A percentile compares a stretch with the other conserved stretches of the same genome.
Conservation (phyloP, 2,329 filamentous ascomycete species). For the Parafenestella ontariensis region DNA sequence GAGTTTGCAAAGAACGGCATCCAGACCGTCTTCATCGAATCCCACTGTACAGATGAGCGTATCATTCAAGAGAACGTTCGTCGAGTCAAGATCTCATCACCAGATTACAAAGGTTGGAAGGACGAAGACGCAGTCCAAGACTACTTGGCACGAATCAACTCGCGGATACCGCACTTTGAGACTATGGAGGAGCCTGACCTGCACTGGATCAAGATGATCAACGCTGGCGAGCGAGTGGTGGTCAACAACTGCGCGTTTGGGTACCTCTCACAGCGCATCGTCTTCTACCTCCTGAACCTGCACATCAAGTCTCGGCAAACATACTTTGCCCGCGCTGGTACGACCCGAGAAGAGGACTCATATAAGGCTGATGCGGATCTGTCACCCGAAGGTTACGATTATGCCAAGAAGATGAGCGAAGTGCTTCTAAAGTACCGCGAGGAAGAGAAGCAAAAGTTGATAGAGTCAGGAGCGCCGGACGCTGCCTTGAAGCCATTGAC, state of each 20-base stretch:
- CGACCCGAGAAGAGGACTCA: conserved; percentile 84
- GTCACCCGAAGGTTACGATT: conserved; percentile 79
- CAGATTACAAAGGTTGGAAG: conserved; percentile 93
- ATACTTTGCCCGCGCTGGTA: conserved; percentile 88
- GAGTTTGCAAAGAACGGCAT: conserved; percentile 99
- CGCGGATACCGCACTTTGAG: conserved; percentile 94
- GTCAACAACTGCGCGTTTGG: conserved; percentile 98
- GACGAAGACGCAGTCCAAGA: conserved; percentile 90
- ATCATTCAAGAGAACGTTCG: conserved; percentile 97
- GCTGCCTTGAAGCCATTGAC: conserved; percentile 79
- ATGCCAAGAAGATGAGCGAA: conserved; percentile 74
- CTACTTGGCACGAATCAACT: conserved; percentile 87
- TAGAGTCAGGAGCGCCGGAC: conserved; percentile 71
- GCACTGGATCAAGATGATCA: conserved; percentile 99
- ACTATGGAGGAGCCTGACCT: conserved; percentile 94
- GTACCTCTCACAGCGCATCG: conserved; percentile 94
- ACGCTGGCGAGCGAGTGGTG: conserved; percentile 88
- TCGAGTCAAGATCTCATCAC: conserved; percentile 96
- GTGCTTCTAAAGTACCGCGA: conserved; percentile 83
- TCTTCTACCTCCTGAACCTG: conserved; percentile 96
- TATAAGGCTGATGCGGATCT: conserved; percentile 91
- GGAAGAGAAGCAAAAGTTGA: conserved; percentile 74
- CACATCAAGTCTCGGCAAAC: conserved; percentile 96
- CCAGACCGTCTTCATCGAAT: conserved; percentile 95
- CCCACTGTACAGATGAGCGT: conserved; percentile 87